Evolutionary conservation across 2,329 filamentous ascomycete species (phyloP), one percentile per base, ranked within the genome.

Genomic region (Monosporascus sp.): DNA sequence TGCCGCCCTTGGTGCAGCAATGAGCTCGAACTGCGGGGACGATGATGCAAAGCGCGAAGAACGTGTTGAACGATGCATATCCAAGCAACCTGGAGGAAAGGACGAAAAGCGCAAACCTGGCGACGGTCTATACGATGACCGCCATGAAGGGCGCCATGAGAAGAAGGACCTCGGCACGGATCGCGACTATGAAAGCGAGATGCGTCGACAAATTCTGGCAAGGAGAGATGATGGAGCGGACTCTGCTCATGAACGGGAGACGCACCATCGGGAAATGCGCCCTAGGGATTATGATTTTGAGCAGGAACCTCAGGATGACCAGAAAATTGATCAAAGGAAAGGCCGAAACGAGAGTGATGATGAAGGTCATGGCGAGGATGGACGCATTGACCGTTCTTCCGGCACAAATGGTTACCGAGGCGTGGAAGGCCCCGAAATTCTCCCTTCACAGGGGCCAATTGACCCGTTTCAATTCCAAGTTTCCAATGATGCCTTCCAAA

Each of bases 401-500:
- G 57, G 57, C 51, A 50, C 51, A 50, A 53, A 62, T 58, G 44
- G 67, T 55, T 62, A 70, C 59, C 58, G 68, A 61, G 54, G 60
- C 54, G 41, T 63, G 50, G 60, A 63, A 58, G 55, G 59, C 51
- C 55, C 62, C 48, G 56, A 41, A 22, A 55, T 64, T 53, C 60
- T 65, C 50, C 55, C 55, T 24, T 60, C 65, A 55, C 61, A 60
- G 54, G 60, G 65, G n/a, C 62, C 66, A 49, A 65, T 80, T 62
- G 78, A 86, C 66, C 80, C 81, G 19, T 85, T 85, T 65, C 75
- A 82, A 64, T 85, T 74, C 62, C 81, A 80, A 65, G 78, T 84
- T 55, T 59, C 73, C 43, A 72, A 79, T 55, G 74, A 79, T 61
- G 74, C 75, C n/a, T 81, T 81, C 55, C 68, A 70, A 48, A 77